Evolutionary conservation across 768 basidiomycete species (phyloP).

Genomic region (Tricholoma furcatifolium): DNA sequence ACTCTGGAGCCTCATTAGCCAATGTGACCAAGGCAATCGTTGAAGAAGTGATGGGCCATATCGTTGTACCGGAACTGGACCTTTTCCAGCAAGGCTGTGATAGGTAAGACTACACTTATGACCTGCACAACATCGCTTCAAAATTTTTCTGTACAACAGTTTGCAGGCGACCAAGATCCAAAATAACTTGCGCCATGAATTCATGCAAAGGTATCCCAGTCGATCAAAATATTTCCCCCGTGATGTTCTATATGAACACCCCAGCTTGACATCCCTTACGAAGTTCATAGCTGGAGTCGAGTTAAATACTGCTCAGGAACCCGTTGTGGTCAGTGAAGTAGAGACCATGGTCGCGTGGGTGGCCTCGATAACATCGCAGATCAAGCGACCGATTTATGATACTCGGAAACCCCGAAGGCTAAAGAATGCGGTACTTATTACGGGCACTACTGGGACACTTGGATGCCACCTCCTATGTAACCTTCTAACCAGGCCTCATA

Average conservation of each 20-base stretch:
- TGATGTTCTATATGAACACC: background rate
- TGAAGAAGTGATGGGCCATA: background rate
- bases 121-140: constrained; percentile 4
- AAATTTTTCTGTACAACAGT: constrained; percentile 14
- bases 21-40: background rate
- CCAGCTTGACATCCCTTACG: background rate
- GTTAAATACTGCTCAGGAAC: background rate
- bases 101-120: constrained; percentile 31
- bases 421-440: constrained; percentile 28
- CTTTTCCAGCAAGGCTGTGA: constrained; percentile 20
- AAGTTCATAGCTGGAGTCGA: background rate
- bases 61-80: background rate
- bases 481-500: constrained; percentile 15
- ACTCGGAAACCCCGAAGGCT: background rate
- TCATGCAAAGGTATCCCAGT: background rate
- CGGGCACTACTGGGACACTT: constrained; percentile 34
- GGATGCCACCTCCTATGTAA: constrained; percentile 28
- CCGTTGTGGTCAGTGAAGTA: background rate
- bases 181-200: constrained; percentile 17
- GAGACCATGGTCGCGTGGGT: constrained; percentile 15
- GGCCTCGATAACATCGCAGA: background rate
- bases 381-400: background rate
- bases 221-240: background rate
- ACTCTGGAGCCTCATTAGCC: background rate
- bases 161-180: constrained; percentile 35